A percentile compares a stretch with the other conserved stretches of the same genome.
These are phyloP conservation scores for Cercospora citrullina DNA, from an alignment of 2,329 filamentous ascomycete genomes.

Conservation along the genomic window DNA sequence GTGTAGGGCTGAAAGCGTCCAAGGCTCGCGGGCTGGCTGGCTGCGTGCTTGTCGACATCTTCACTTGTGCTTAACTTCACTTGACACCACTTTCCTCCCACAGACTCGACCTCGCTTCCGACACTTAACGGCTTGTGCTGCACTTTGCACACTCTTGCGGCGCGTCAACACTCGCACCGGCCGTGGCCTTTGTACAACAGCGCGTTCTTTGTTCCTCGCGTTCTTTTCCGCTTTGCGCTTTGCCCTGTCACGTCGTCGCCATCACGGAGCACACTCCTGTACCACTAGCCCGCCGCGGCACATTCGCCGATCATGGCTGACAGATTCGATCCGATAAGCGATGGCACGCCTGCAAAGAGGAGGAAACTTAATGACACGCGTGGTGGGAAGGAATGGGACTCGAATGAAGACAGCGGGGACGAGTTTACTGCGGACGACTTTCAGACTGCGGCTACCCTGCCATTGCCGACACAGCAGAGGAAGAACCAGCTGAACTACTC, in stretches of 20 bases:
- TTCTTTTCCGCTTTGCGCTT: slow-evolving; percentile 12
- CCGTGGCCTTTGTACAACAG: neutral
- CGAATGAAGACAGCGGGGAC: slow-evolving; percentile 49
- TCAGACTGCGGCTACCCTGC: slow-evolving; percentile 48
- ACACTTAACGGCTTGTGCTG: neutral
- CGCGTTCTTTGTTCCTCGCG: slow-evolving; percentile 6
- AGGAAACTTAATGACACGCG: slow-evolving; percentile 31
- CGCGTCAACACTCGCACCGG: neutral
- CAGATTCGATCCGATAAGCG: slow-evolving; percentile 38
- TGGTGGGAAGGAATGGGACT: slow-evolving; percentile 35
- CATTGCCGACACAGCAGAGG: slow-evolving; percentile 30
- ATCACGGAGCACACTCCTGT: slow-evolving; percentile 7
- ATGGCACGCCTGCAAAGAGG: slow-evolving; percentile 39
- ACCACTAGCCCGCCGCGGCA: slow-evolving; percentile 8
- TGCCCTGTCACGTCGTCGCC: slow-evolving; percentile 8
- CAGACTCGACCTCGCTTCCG: neutral
- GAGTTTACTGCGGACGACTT: slow-evolving; percentile 52
- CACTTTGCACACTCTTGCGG: neutral
- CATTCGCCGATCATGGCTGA: slow-evolving; percentile 31
- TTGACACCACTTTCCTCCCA: neutral
- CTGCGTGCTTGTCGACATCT: slow-evolving; percentile 2
- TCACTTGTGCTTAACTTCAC: slow-evolving; percentile 4
- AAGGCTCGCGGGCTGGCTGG: neutral
- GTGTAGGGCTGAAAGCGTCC: slow-evolving; percentile 7
- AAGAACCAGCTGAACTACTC: slow-evolving; percentile 29